Evolutionary conservation across 2,329 filamentous ascomycete genomes (phyloP), one percentile per base, ranked within the genome.

Genomic region (Incumbomyces lentus): DNA sequence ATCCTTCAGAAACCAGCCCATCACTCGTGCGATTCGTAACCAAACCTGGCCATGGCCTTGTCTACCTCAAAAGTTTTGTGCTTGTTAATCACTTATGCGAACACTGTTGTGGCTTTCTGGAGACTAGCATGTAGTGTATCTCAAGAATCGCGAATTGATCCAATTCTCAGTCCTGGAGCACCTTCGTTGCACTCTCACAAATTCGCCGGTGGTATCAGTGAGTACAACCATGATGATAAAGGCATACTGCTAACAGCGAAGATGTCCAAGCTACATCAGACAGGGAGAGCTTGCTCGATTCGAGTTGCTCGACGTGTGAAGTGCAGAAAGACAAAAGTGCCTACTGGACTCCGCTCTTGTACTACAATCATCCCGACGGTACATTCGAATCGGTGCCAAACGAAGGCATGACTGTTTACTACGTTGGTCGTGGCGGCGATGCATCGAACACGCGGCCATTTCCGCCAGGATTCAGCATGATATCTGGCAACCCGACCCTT

Each of bases 261-360:
- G 85, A 74, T 38, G 86, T 94, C 59, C 70, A 71, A 42, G 66
- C 76, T 53, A 68, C 62, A 14, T 68, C 82, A 13, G 70, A 65
- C 33, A 79, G 72, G 53, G 66, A 74, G 1, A 69, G 76, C 35
- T 74, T 95, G n/a, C 60, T 71, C 3, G 64, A 59, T 13, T 79
- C 75, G 39, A 68, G 78, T 52, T 95, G 88, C 68, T 90, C 86
- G 1, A 88, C 86, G 6, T 94, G 87, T 62, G 78, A 75, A 49
- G 83, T 93, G 33, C 79, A 72, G 34, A 72, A 90, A 65, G 88
- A 95, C 67, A 83, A 80, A 67, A 93, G 86, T n/a, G 81, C 80
- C 19, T 95, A 95, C 69, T 95, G 87, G 86, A 79, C 80, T 38
- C 88, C 88, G 0, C 68, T 76, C 1, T 60, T 94, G 49, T 89